These are phyloP conservation scores for Arachis monticola DNA, from an alignment of 331 rosid species.

Conservation along the genomic window DNA sequence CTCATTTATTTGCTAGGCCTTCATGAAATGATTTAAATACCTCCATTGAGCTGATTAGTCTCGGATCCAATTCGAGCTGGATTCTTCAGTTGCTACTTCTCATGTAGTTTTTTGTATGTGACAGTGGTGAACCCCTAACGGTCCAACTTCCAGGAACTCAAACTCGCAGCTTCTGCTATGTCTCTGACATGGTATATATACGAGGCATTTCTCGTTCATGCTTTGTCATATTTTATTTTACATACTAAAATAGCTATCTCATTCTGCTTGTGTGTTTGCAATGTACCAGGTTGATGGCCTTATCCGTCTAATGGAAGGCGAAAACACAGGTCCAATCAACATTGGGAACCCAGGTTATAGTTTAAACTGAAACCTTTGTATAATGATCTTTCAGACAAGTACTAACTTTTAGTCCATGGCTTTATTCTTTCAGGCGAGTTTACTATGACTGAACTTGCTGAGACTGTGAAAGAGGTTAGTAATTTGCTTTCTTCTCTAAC, in stretches of 20 bases:
- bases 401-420: slow-evolving; percentile 25
- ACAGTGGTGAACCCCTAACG: slow-evolving; percentile 76
- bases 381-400: neutral
- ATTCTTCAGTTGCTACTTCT: neutral
- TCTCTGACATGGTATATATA: slow-evolving; percentile 79
- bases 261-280: slow-evolving; percentile 10
- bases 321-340: slow-evolving; percentile 91
- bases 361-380: neutral
- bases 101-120: slow-evolving; percentile 28
- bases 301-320: slow-evolving; percentile 87
- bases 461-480: slow-evolving; percentile 82
- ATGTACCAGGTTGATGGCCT: slow-evolving; percentile 83
- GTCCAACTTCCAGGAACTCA: slow-evolving; percentile 95
- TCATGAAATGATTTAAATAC: slow-evolving; percentile 4
- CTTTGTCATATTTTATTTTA: neutral
- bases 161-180: slow-evolving; percentile 93
- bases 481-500: neutral
- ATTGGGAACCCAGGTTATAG: slow-evolving; percentile 86
- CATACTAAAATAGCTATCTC: slow-evolving; percentile 12
- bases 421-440: slow-evolving; percentile 66
- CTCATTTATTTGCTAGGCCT: neutral
- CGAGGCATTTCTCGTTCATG: neutral
- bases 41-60: slow-evolving; percentile 1
- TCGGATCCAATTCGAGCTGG: slow-evolving; percentile 8
- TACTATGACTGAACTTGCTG: slow-evolving; percentile 85